These are phyloP conservation scores for Insectozyma bohioensis DNA, from an alignment of 1,139 yeast species.

Conservation along the genomic window DNA sequence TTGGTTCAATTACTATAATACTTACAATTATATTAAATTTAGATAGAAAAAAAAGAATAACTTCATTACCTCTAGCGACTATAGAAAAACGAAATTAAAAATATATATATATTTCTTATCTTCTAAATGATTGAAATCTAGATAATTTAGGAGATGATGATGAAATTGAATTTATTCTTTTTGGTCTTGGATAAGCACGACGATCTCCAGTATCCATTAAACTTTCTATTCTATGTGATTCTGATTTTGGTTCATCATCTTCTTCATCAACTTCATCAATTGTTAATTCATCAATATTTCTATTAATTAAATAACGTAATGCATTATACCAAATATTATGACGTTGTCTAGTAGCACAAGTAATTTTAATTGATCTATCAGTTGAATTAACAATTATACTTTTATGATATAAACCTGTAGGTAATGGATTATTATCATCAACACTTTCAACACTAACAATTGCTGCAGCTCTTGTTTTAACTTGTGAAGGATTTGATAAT, in stretches of 20 bases:
- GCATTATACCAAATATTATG: conserved; percentile 94
- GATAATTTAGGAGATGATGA: conserved; percentile 9
- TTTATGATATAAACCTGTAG: conserved; percentile 86
- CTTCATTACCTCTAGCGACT: conserved; percentile 10
- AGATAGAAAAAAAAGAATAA: conserved; percentile 5
- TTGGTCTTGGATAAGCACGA: conserved; percentile 18
- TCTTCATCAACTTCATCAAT: conserved; percentile 37
- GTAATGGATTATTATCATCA: conserved; percentile 82
- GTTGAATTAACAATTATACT: conserved; percentile 76
- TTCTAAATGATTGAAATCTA: conserved; percentile 13
- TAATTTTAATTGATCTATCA: conserved; percentile 67
- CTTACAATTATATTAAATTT: conserved; percentile 1
- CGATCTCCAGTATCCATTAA: conserved; percentile 18
- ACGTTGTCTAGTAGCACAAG: conserved; percentile 85
- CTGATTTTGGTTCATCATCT: conserved; percentile 16
- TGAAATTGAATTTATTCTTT: conserved; percentile 9
- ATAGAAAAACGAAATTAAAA: conserved; percentile 7
- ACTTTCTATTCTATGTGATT: conserved; percentile 14
- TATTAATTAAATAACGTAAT: conserved; percentile 68
- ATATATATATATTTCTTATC: conserved; percentile 2
- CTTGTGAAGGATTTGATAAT: conserved; percentile 61
- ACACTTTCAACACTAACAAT: conserved; percentile 78
- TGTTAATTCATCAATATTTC: conserved; percentile 62
- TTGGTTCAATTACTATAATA: conserved; percentile 24
- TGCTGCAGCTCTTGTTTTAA: conserved; percentile 77